A percentile compares a stretch with the other conserved stretches of the same genome.
Evolutionary conservation across 495 filamentous ascomycete genomes (phyloP).

Genomic region (Parachaetomium inaequale): DNA sequence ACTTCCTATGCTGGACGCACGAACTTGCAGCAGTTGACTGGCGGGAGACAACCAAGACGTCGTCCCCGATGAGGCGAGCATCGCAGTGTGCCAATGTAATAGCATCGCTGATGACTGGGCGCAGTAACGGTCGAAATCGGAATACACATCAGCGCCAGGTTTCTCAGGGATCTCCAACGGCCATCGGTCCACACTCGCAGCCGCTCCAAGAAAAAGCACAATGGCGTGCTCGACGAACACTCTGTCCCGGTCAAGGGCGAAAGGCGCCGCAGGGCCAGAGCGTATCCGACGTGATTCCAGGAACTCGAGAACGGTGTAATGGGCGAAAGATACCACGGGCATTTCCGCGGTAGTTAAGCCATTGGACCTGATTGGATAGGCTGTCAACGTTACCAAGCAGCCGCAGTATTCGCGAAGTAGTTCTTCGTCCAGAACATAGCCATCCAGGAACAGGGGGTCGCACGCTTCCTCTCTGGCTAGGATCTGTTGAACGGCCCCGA

Average conservation of each 20-base stretch:
- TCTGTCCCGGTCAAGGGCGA: background rate
- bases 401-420: constrained; percentile 4
- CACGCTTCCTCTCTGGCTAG: background rate
- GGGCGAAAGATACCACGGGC: background rate
- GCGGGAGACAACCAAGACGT: background rate
- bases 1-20: background rate
- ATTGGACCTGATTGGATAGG: background rate
- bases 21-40: background rate
- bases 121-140: constrained; percentile 6
- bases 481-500: background rate
- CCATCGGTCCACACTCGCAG: background rate
- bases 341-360: background rate
- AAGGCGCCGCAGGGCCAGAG: background rate
- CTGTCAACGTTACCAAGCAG: background rate
- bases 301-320: constrained; percentile 7
- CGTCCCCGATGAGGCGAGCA: background rate
- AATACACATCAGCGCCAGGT: background rate
- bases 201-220: background rate
- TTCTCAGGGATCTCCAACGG: background rate
- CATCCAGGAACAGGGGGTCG: background rate
- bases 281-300: background rate
- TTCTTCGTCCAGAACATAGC: background rate
- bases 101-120: background rate
- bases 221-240: background rate
- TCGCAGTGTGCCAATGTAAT: background rate